Percentiles rank a stretch among this genome's conserved stretches.
These are phyloP conservation scores for Colletotrichum echinochloae DNA, from an alignment of 2,329 filamentous ascomycete species.

Conservation along the genomic window DNA sequence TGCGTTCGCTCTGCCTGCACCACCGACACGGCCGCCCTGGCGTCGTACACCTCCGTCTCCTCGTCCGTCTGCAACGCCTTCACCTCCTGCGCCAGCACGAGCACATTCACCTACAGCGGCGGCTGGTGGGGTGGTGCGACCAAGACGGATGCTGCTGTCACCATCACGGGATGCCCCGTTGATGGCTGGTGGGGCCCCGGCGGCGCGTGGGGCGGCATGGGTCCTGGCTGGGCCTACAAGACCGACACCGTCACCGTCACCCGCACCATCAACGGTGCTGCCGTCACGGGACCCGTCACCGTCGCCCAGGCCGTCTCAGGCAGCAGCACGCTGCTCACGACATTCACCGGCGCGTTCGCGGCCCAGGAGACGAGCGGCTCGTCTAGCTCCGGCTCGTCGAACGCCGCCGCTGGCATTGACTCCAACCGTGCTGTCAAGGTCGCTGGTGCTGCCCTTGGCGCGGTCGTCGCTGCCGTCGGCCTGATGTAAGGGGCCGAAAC, in stretches of 20 bases:
- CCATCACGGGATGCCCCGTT: slow-evolving; percentile 45
- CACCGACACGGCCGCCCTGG: slow-evolving; percentile 38
- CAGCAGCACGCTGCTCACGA: slow-evolving; percentile 42
- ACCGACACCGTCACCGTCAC: slow-evolving; percentile 44
- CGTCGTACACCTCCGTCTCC: slow-evolving; percentile 42
- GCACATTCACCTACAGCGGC: slow-evolving; percentile 46
- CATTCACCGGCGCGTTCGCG: slow-evolving; percentile 36
- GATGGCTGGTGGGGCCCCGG: slow-evolving; percentile 44
- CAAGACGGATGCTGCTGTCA: slow-evolving; percentile 42
- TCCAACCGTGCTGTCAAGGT: slow-evolving; percentile 39
- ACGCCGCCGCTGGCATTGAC: slow-evolving; percentile 15
- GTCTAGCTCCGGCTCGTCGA: slow-evolving; percentile 22
- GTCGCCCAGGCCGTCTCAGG: slow-evolving; percentile 41
- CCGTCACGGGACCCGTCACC: slow-evolving; percentile 24
- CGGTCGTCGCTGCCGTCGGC: slow-evolving; percentile 41
- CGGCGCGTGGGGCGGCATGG: slow-evolving; percentile 41
- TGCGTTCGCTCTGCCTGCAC: slow-evolving; percentile 44
- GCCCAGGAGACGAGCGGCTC: slow-evolving; percentile 36
- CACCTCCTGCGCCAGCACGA: slow-evolving; percentile 41
- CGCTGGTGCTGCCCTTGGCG: slow-evolving; percentile 41
- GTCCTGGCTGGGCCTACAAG: slow-evolving; percentile 43
- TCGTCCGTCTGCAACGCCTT: slow-evolving; percentile 43
- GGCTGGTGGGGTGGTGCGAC: slow-evolving; percentile 35
- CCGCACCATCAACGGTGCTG: slow-evolving; percentile 21
- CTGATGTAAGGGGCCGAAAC: slow-evolving; percentile 36